These are phyloP conservation scores for Penicillium goetzii DNA, from an alignment of 495 filamentous ascomycete genomes.

Conservation along the genomic window DNA sequence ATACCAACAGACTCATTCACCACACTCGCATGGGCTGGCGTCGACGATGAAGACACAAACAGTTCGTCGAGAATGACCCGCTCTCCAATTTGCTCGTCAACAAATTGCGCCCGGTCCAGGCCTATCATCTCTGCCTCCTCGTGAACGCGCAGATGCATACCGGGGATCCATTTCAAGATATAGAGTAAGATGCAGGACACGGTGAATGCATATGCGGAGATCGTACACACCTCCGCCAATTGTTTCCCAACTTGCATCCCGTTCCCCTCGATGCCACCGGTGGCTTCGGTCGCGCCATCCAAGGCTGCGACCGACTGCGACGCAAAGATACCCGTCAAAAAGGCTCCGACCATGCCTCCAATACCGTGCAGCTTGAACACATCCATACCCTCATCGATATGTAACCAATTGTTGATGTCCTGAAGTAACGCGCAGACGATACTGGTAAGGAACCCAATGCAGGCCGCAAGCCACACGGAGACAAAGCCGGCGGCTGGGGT, in stretches of 20 bases:
- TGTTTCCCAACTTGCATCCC: constrained; percentile 62
- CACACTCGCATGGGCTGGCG: constrained; percentile 24
- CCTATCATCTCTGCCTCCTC: constrained; percentile 62
- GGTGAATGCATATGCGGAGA: constrained; percentile 58
- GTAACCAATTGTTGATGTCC: constrained; percentile 59
- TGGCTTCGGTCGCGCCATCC: constrained; percentile 51
- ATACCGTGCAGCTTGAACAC: constrained; percentile 67
- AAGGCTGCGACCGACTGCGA: constrained; percentile 45
- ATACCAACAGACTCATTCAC: constrained; percentile 14
- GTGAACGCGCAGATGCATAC: constrained; percentile 57
- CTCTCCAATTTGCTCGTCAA: constrained; percentile 63
- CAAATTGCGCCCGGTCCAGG: constrained; percentile 59
- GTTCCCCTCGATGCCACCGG: constrained; percentile 60
- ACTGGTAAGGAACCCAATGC: constrained; percentile 62
- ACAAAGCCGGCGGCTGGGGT: constrained; percentile 67
- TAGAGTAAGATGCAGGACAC: constrained; percentile 58
- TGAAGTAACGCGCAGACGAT: constrained; percentile 54
- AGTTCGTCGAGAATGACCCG: constrained; percentile 37
- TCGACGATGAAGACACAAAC: constrained; percentile 26
- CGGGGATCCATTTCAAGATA: constrained; percentile 61
- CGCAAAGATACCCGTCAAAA: constrained; percentile 67
- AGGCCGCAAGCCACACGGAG: constrained; percentile 56
- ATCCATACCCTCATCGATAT: constrained; percentile 64
- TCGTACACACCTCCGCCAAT: constrained; percentile 61
- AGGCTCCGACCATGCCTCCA: constrained; percentile 63